Evolutionary conservation across 2,329 filamentous ascomycete genomes (phyloP).

Genomic region (Sarocladium kiliense): DNA sequence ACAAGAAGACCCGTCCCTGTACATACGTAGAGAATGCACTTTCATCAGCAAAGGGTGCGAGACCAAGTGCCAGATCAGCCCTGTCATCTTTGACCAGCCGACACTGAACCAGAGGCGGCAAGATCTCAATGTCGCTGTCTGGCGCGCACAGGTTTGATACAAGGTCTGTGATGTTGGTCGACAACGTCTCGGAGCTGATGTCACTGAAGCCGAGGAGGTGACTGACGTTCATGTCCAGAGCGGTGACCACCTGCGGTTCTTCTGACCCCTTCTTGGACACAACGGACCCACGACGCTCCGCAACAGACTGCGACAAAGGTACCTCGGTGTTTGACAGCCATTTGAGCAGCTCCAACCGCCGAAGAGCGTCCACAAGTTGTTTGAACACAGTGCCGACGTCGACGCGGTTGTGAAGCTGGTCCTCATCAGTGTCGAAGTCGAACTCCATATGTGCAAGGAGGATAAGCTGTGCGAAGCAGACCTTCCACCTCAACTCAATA

Average conservation of each 20-base stretch:
- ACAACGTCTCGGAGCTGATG: slow-evolving; percentile 29
- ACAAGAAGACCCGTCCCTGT: slow-evolving; percentile 73
- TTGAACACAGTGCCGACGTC: slow-evolving; percentile 67
- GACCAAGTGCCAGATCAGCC: slow-evolving; percentile 54
- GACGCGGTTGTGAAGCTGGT: slow-evolving; percentile 54
- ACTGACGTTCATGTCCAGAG: slow-evolving; percentile 54
- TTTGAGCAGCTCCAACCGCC: slow-evolving; percentile 66
- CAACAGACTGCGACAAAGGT: slow-evolving; percentile 13
- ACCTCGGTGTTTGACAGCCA: slow-evolving; percentile 62
- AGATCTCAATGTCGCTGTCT: slow-evolving; percentile 62
- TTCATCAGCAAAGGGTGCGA: slow-evolving; percentile 50
- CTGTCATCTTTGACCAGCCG: slow-evolving; percentile 54
- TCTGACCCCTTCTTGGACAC: slow-evolving; percentile 36
- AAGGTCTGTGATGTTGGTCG: slow-evolving; percentile 60
- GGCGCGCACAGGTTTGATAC: slow-evolving; percentile 60
- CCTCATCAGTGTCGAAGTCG: slow-evolving; percentile 69
- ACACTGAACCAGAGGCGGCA: slow-evolving; percentile 56
- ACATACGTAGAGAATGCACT: slow-evolving; percentile 71
- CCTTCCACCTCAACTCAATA: slow-evolving; percentile 63
- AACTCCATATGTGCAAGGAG: slow-evolving; percentile 83
- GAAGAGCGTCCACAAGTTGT: slow-evolving; percentile 64
- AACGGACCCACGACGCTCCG: slow-evolving; percentile 17
- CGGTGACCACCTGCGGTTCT: slow-evolving; percentile 47
- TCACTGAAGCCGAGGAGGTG: slow-evolving; percentile 60
- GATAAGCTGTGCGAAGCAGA: slow-evolving; percentile 77